Conservation (phyloP, 164 flowering plant species). For the Magnolia sinica region DNA sequence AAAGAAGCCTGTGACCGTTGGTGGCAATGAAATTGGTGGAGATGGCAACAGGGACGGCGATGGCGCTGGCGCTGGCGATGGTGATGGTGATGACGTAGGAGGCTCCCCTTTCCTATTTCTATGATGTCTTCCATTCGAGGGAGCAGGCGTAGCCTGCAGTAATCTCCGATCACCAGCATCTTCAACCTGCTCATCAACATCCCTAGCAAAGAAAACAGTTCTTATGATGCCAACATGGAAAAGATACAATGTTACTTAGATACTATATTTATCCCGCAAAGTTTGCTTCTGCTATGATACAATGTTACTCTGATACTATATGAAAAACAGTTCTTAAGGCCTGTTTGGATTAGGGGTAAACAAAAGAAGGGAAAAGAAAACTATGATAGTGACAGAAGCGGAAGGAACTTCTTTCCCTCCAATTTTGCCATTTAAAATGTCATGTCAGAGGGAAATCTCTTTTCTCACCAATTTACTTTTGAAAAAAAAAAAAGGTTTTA, state of each 20-base stretch:
- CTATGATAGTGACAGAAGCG: too few relatives aligned
- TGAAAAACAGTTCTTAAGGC: too few relatives aligned
- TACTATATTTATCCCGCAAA: too few relatives aligned
- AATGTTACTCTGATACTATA: too few relatives aligned
- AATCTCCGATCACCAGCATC: slow-evolving; percentile 26
- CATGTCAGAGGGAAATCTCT: too few relatives aligned
- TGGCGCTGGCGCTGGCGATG: slow-evolving; percentile 16
- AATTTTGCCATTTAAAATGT: too few relatives aligned
- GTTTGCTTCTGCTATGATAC: too few relatives aligned
- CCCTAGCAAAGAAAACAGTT: slow-evolving; percentile 14
- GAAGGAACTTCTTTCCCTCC: too few relatives aligned
- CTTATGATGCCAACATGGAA: not conserved
- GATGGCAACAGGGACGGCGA: slow-evolving; percentile 11
- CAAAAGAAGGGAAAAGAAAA: too few relatives aligned
- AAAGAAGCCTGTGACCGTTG: slow-evolving; percentile 13
- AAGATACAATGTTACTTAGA: not conserved
- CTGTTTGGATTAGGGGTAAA: too few relatives aligned
- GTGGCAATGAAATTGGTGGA: slow-evolving; percentile 10
- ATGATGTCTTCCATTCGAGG: not conserved
- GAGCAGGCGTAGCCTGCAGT: slow-evolving; percentile 24
- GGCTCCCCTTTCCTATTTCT: not conserved
- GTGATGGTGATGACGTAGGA: slow-evolving; percentile 4
- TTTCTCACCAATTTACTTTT: too few relatives aligned
- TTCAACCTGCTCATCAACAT: slow-evolving; percentile 4
- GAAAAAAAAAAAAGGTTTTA: not conserved